Percentiles rank a stretch among this genome's conserved stretches.
These are phyloP conservation scores for Globisporangium paroecandrum DNA, from an alignment of 352 stramenopile genomes.

Conservation along the genomic window DNA sequence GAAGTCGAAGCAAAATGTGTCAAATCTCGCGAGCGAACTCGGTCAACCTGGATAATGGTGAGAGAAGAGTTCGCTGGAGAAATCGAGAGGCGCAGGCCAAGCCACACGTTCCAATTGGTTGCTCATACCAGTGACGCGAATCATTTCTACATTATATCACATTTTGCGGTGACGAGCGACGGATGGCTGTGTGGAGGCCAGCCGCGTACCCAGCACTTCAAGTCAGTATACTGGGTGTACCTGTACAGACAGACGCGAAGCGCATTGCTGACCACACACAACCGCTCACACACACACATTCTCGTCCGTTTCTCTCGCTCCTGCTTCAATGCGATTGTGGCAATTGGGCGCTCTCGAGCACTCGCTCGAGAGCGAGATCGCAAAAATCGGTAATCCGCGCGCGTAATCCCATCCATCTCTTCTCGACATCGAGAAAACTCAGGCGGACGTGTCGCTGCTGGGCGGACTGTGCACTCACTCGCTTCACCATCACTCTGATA, in stretches of 20 bases:
- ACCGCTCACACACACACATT: neutral
- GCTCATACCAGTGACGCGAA: neutral
- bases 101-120: too few relatives aligned
- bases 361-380: neutral
- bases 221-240: neutral
- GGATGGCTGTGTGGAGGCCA: neutral
- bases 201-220: neutral
- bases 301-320: neutral
- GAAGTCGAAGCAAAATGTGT: neutral
- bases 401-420: neutral
- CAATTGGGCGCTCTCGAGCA: neutral
- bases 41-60: neutral
- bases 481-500: neutral
- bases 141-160: neutral
- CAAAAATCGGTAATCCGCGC: neutral
- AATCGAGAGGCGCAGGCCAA: neutral
- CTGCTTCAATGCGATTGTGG: neutral
- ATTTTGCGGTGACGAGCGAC: neutral
- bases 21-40: neutral
- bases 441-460: neutral
- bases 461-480: neutral
- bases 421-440: slow-evolving; percentile 1
- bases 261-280: neutral
- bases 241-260: neutral
- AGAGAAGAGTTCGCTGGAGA: neutral